A percentile compares a stretch with the other conserved stretches of the same genome.
Conservation (phyloP, 2,329 filamentous ascomycete genomes). For the Zalaria sp. region DNA sequence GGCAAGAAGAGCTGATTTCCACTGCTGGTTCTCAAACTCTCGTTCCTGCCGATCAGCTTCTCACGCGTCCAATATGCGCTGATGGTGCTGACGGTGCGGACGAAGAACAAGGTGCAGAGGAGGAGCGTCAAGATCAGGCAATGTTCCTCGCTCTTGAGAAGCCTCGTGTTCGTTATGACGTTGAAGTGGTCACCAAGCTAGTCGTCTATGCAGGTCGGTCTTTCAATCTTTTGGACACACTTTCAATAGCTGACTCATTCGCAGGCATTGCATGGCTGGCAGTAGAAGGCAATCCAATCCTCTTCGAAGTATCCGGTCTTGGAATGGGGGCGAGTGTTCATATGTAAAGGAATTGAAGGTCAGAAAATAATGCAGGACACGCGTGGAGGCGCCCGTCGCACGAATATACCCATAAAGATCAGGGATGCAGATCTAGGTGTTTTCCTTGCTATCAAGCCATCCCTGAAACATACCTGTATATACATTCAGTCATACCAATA, state of each 20-base stretch:
- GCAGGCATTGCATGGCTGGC: constrained; percentile 72
- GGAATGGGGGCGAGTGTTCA: neutral
- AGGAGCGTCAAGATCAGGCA: constrained; percentile 35
- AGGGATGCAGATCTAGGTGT: no score
- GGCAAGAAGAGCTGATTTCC: neutral
- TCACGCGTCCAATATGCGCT: constrained; percentile 19
- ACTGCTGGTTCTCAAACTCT: neutral
- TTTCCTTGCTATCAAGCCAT: no score
- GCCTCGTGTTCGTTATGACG: constrained; percentile 86
- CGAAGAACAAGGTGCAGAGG: constrained; percentile 11
- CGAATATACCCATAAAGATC: no score
- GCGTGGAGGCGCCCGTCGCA: no score
- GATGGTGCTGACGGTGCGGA: constrained; percentile 9
- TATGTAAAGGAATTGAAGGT: no score
- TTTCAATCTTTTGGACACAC: neutral
- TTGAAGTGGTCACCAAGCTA: constrained; percentile 95
- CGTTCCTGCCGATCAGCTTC: constrained; percentile 7
- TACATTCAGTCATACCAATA: no score
- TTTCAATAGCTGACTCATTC: constrained; percentile 6
- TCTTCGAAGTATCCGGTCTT: constrained; percentile 34
- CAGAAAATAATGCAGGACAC: no score
- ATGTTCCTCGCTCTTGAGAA: constrained; percentile 75
- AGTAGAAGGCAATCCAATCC: constrained; percentile 56
- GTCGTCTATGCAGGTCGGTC: constrained; percentile 79
- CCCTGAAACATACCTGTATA: no score